A percentile compares a stretch with the other conserved stretches of the same genome.
These are phyloP conservation scores for Jatropha curcas DNA, from an alignment of 345 rosid species.

Conservation along the genomic window DNA sequence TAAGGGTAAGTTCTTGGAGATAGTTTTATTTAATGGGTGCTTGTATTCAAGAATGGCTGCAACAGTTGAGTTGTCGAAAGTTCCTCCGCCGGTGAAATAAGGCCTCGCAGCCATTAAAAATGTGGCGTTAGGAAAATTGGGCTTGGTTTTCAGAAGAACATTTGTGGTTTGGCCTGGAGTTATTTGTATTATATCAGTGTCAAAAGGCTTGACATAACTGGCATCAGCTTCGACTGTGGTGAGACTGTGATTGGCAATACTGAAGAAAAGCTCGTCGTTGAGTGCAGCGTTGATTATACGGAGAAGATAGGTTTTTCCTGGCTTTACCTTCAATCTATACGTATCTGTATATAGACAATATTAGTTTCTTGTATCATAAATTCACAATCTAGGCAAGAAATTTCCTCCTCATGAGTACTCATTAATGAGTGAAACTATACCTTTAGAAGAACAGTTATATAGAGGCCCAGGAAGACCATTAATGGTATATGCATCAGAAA, in stretches of 20 bases:
- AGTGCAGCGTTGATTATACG: slow-evolving; percentile 36
- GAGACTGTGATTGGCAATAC: slow-evolving; percentile 30
- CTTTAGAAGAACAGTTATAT: slow-evolving; percentile 31
- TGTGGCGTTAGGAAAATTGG: slow-evolving; percentile 26
- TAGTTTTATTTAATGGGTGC: slow-evolving; percentile 7
- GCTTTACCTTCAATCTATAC: slow-evolving; percentile 31
- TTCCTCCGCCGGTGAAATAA: slow-evolving; percentile 25
- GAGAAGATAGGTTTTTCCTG: slow-evolving; percentile 33
- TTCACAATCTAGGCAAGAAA: too few species aligned
- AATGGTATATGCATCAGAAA: slow-evolving; percentile 34
- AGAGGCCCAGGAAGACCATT: slow-evolving; percentile 33
- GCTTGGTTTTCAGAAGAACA: slow-evolving; percentile 30
- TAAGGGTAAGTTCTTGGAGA: neutral
- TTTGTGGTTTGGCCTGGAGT: slow-evolving; percentile 34
- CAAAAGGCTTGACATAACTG: slow-evolving; percentile 26
- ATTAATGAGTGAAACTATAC: neutral
- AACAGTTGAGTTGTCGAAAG: slow-evolving; percentile 27
- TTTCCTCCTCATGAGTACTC: too few species aligned
- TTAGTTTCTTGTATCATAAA: neutral
- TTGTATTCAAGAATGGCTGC: slow-evolving; percentile 23
- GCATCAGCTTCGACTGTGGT: slow-evolving; percentile 30
- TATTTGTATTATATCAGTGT: slow-evolving; percentile 19
- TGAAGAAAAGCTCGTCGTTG: slow-evolving; percentile 35
- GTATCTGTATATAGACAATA: slow-evolving; percentile 14
- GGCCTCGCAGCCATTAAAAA: slow-evolving; percentile 29